Conservation (phyloP, 108 stramenopile species). For the Ochromonas danica region DNA sequence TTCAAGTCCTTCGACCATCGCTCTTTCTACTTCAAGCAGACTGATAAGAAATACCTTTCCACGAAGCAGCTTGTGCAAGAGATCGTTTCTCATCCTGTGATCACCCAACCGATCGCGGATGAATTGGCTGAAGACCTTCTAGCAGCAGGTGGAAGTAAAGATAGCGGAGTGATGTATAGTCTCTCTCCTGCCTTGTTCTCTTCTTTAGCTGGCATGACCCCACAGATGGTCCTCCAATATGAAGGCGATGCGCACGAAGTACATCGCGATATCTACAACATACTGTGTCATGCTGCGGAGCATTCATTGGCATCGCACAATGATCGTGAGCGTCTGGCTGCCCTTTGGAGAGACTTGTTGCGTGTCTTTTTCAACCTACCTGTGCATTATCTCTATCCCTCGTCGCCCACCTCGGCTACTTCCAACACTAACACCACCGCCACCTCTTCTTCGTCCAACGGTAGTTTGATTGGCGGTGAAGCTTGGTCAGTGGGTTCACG, state of each 20-base stretch:
- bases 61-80: constrained; percentile 36
- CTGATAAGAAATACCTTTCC: constrained; percentile 49
- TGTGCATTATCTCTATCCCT: constrained; percentile 7
- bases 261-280: not conserved
- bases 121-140: not conserved
- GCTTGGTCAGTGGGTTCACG: constrained; percentile 24
- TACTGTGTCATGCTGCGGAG: constrained; percentile 11
- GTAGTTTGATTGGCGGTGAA: not conserved
- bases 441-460: no score
- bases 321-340: constrained; percentile 7
- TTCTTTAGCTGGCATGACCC: constrained; percentile 39
- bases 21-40: constrained; percentile 50
- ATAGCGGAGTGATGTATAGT: not conserved
- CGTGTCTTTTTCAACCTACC: constrained; percentile 23
- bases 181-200: not conserved
- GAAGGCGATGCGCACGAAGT: not conserved
- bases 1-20: constrained; percentile 60
- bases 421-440: not conserved
- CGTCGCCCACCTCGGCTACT: not conserved
- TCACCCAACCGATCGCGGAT: not conserved
- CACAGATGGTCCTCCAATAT: not conserved
- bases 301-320: not conserved
- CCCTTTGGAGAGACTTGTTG: constrained; percentile 28
- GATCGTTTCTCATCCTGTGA: constrained; percentile 25
- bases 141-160: not conserved